Percentiles rank a stretch among this genome's conserved stretches.
Evolutionary conservation across 176 grass and related monocot genomes (phyloP).

Genomic region (Bothriochloa decipiens): DNA sequence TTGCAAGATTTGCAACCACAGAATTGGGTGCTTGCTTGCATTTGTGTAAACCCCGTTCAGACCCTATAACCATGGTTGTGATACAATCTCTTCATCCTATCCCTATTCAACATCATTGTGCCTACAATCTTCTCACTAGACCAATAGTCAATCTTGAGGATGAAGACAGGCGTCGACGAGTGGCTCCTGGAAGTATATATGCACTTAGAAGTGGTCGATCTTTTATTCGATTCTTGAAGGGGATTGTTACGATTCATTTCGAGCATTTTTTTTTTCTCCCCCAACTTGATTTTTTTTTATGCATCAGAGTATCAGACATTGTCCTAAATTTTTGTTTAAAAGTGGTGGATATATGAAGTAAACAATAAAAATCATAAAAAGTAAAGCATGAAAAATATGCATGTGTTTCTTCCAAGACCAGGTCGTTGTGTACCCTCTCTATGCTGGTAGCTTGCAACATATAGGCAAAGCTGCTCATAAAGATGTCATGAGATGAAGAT

Average conservation of each 20-base stretch:
- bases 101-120: background rate
- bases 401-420: background rate
- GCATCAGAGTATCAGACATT: background rate
- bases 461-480: background rate
- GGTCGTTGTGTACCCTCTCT: background rate
- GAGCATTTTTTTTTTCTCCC: background rate
- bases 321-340: background rate
- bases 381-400: background rate
- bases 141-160: background rate
- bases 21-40: constrained; percentile 6
- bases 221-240: background rate
- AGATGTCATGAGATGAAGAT: background rate
- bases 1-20: background rate
- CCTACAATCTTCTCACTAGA: background rate
- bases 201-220: background rate
- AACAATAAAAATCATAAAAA: background rate
- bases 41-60: background rate
- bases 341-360: background rate
- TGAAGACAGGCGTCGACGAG: background rate
- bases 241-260: background rate
- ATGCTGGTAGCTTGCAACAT: background rate
- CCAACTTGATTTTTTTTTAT: background rate
- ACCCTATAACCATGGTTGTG: background rate
- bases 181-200: constrained; percentile 1
- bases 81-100: background rate